Conservation (phyloP, 192 early-diverging fungal genomes). For the Backusella tarrabulga region DNA sequence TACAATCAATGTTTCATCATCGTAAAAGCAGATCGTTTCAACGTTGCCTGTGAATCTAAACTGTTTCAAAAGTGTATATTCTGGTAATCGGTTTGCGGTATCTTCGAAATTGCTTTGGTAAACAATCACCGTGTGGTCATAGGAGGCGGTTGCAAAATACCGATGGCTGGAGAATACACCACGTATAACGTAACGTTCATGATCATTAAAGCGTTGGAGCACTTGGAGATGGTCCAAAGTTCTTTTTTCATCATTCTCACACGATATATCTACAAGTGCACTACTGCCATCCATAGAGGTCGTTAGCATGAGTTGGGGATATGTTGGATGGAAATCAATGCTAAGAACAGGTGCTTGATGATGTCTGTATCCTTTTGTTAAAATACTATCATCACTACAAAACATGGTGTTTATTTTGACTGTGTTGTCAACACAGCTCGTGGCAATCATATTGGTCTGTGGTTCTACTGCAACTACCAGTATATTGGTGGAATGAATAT, state of each 20-base stretch:
- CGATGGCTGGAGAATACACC: constrained; percentile 52
- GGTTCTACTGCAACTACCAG: constrained; percentile 41
- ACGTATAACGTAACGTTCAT: constrained; percentile 68
- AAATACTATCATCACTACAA: constrained; percentile 36
- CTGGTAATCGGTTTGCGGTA: not conserved
- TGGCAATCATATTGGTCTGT: constrained; percentile 40
- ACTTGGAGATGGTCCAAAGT: not conserved
- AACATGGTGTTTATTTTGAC: constrained; percentile 48
- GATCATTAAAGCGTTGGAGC: constrained; percentile 64
- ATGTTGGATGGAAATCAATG: constrained; percentile 60
- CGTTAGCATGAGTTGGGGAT: constrained; percentile 46
- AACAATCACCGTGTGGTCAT: constrained; percentile 67
- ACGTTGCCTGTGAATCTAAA: constrained; percentile 50
- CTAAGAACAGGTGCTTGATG: constrained; percentile 61
- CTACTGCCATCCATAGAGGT: constrained; percentile 53
- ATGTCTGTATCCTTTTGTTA: constrained; percentile 35
- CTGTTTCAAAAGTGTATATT: constrained; percentile 17
- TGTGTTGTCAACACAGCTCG: constrained; percentile 60
- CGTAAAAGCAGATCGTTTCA: constrained; percentile 65
- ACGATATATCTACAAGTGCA: constrained; percentile 39
- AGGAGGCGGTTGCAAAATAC: constrained; percentile 62
- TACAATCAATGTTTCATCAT: constrained; percentile 44
- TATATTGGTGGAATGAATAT: constrained; percentile 60
- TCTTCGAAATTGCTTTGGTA: constrained; percentile 40
- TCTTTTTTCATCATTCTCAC: not conserved